phyloP scores from a whole-genome alignment of 495 filamentous ascomycete genomes.

The Annulohypoxylon stygium region DNA sequence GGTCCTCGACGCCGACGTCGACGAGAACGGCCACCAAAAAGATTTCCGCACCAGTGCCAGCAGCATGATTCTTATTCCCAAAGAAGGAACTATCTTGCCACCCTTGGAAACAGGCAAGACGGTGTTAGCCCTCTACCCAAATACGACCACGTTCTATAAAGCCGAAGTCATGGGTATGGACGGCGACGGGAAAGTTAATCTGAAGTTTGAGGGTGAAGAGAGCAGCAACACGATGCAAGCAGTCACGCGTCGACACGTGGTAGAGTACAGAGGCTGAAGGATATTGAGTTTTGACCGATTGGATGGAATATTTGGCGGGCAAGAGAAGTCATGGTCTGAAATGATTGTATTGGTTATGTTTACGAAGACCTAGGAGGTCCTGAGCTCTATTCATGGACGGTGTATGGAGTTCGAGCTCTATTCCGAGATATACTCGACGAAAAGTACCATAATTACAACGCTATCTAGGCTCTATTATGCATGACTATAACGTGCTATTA shows the following conservation, averaged over 20 bases:
- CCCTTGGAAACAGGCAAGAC: constrained; percentile 83
- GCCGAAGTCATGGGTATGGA: constrained; percentile 89
- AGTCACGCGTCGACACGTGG: constrained; percentile 81
- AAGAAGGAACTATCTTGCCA: constrained; percentile 70
- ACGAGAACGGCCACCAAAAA: constrained; percentile 78
- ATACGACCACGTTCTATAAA: constrained; percentile 97
- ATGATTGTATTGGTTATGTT: constrained; percentile 8
- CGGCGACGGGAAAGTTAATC: constrained; percentile 62
- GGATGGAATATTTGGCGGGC: neutral
- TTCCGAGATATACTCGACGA: neutral
- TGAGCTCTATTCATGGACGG: neutral
- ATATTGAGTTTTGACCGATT: constrained; percentile 46
- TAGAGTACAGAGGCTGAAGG: constrained; percentile 70
- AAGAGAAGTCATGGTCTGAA: constrained; percentile 18
- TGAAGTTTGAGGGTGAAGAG: constrained; percentile 90
- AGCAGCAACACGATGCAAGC: constrained; percentile 82
- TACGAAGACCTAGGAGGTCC: neutral
- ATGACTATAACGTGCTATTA: neutral
- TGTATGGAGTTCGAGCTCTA: neutral
- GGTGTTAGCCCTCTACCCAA: constrained; percentile 86
- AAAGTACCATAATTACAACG: neutral
- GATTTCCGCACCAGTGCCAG: constrained; percentile 83
- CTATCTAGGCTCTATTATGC: neutral
- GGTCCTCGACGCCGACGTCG: constrained; percentile 93
- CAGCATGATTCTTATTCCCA: constrained; percentile 83